Percentiles rank a stretch among this genome's conserved stretches.
These are phyloP conservation scores for Sclerotinia trifoliorum DNA, from an alignment of 2,329 filamentous ascomycete genomes.

Conservation along the genomic window DNA sequence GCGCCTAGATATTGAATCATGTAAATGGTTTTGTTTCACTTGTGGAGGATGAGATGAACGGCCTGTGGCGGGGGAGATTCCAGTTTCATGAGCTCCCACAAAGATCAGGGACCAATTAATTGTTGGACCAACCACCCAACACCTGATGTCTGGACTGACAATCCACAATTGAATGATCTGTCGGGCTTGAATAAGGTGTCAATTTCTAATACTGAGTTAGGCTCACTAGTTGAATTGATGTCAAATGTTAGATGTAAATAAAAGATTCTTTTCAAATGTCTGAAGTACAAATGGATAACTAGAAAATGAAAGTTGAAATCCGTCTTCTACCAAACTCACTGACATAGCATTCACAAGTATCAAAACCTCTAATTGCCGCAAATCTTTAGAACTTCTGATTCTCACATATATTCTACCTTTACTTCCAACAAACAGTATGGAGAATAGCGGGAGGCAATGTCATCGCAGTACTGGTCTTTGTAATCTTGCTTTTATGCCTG, in stretches of 20 bases:
- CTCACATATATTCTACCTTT: too few relatives aligned
- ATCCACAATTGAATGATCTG: neutral
- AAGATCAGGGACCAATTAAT: neutral
- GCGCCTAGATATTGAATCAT: neutral
- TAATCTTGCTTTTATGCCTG: conserved; percentile 21
- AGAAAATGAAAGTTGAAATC: neutral
- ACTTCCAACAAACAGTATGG: too few relatives aligned
- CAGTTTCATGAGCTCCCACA: conserved; percentile 20
- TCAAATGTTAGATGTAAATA: neutral
- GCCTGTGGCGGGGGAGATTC: neutral
- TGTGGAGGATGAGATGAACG: conserved; percentile 5
- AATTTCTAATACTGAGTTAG: too few relatives aligned
- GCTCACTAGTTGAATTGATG: too few relatives aligned
- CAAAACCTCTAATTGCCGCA: neutral
- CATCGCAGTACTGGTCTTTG: neutral
- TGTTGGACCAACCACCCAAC: neutral
- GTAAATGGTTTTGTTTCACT: neutral
- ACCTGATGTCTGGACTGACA: neutral
- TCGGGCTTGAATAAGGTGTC: too few relatives aligned
- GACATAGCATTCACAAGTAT: neutral
- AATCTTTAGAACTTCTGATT: neutral
- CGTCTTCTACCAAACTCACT: neutral
- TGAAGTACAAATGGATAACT: neutral
- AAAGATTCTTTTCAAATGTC: neutral
- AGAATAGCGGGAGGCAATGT: neutral